A percentile compares a stretch with the other conserved stretches of the same genome.
Conservation (phyloP, 1,284 basidiomycete species). For the Naganishia sp. region DNA sequence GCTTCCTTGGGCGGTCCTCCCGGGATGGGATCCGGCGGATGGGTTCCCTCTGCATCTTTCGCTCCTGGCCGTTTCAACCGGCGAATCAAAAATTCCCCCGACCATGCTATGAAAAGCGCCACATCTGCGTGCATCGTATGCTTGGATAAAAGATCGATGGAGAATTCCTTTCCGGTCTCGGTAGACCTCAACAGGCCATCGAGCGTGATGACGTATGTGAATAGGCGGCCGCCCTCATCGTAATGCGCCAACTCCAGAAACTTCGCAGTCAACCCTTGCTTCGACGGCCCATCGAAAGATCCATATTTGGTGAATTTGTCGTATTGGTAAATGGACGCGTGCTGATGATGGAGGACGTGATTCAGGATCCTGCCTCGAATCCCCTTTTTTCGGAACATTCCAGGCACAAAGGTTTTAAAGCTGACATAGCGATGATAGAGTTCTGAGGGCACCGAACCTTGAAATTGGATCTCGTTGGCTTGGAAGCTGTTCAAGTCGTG, state of each 20-base stretch:
- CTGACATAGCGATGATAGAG: conserved; percentile 59
- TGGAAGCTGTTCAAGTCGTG: conserved; percentile 51
- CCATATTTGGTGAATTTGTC: conserved; percentile 55
- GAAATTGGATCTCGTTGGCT: conserved; percentile 58
- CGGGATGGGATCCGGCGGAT: conserved; percentile 45
- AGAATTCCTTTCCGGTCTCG: conserved; percentile 59
- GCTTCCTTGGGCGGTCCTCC: conserved; percentile 39
- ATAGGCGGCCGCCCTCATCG: conserved; percentile 56
- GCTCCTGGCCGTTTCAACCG: conserved; percentile 40
- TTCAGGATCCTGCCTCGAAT: conserved; percentile 55
- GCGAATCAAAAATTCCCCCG: conserved; percentile 54
- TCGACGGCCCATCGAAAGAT: conserved; percentile 38
- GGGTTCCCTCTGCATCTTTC: conserved; percentile 40
- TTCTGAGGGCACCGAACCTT: conserved; percentile 56
- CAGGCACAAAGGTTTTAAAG: conserved; percentile 56
- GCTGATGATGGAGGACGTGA: conserved; percentile 56
- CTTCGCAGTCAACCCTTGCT: conserved; percentile 50
- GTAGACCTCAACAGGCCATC: conserved; percentile 59
- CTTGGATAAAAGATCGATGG: conserved; percentile 58
- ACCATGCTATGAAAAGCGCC: conserved; percentile 52
- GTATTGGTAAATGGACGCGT: conserved; percentile 57
- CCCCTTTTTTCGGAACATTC: conserved; percentile 55
- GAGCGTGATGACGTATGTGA: conserved; percentile 58
- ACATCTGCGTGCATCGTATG: conserved; percentile 61
- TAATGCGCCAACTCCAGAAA: conserved; percentile 57